Conservation (phyloP, 2,329 filamentous ascomycete genomes). For the Aspergillus persii region DNA sequence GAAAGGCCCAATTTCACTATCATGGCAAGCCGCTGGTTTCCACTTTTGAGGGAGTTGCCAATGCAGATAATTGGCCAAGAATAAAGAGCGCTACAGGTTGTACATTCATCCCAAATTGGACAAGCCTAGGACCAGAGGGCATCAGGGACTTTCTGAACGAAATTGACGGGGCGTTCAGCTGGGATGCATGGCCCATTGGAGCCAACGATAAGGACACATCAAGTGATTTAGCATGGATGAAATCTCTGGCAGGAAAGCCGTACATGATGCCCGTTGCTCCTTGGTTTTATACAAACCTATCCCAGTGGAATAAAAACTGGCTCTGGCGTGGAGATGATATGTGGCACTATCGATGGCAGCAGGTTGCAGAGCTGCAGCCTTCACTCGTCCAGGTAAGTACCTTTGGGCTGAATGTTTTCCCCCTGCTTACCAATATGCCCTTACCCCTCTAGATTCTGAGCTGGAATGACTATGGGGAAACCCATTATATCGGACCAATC, state of each 20-base stretch:
- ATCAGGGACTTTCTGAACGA: constrained; percentile 29
- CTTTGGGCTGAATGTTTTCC: not conserved
- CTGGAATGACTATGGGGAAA: constrained; percentile 62
- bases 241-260: constrained; percentile 35
- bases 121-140: constrained; percentile 31
- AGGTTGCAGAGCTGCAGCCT: constrained; percentile 51
- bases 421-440: not conserved
- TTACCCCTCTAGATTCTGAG: constrained; percentile 47
- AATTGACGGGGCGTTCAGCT: constrained; percentile 43
- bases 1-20: constrained; percentile 27
- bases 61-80: constrained; percentile 41
- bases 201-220: constrained; percentile 37
- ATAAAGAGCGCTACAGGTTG: constrained; percentile 40
- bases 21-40: constrained; percentile 37
- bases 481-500: constrained; percentile 57
- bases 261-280: constrained; percentile 59
- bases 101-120: constrained; percentile 47
- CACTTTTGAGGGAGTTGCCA: constrained; percentile 43
- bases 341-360: constrained; percentile 60
- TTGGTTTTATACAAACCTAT: constrained; percentile 58
- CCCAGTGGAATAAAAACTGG: constrained; percentile 60
- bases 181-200: constrained; percentile 45
- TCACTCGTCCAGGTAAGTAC: constrained; percentile 45
- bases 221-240: constrained; percentile 42
- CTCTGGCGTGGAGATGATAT: constrained; percentile 61